Percentiles rank a stretch among this genome's conserved stretches.
Conservation (phyloP, 2,329 filamentous ascomycete species). For the Chalara sp. region DNA sequence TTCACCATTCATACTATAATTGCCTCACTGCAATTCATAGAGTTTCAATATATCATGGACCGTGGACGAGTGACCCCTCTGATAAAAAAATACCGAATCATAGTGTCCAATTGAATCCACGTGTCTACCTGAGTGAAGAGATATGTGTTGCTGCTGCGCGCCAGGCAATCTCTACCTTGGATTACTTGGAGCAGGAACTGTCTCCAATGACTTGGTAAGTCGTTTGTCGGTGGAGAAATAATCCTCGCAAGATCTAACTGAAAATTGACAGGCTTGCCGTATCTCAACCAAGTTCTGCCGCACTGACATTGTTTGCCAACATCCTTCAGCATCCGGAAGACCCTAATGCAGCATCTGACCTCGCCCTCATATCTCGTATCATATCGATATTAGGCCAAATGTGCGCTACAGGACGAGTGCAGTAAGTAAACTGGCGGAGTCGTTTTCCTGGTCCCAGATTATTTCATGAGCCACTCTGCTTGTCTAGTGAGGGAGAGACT, state of each 20-base stretch:
- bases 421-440: too few relatives aligned
- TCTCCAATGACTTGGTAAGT: conserved; percentile 1
- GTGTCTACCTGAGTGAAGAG: conserved; percentile 13
- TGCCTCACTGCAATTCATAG: conserved; percentile 16
- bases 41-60: conserved; percentile 13
- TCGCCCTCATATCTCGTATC: conserved; percentile 81
- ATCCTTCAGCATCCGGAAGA: conserved; percentile 91
- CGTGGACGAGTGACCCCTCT: conserved; percentile 3
- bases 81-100: conserved; percentile 3
- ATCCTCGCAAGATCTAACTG: not conserved
- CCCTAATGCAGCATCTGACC: conserved; percentile 73
- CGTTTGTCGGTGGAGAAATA: not conserved
- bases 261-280: conserved; percentile 9
- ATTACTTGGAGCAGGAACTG: conserved; percentile 1
- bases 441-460: too few relatives aligned
- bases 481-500: too few relatives aligned
- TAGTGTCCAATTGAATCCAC: conserved; percentile 10
- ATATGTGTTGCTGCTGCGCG: conserved; percentile 18
- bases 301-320: conserved; percentile 89
- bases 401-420: not conserved
- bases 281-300: conserved; percentile 88
- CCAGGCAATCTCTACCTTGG: conserved; percentile 12
- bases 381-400: not conserved
- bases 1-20: conserved; percentile 20
- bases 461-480: too few relatives aligned